Evolutionary conservation across 768 basidiomycete species (phyloP).

Genomic region (Pulveroboletus sp.): DNA sequence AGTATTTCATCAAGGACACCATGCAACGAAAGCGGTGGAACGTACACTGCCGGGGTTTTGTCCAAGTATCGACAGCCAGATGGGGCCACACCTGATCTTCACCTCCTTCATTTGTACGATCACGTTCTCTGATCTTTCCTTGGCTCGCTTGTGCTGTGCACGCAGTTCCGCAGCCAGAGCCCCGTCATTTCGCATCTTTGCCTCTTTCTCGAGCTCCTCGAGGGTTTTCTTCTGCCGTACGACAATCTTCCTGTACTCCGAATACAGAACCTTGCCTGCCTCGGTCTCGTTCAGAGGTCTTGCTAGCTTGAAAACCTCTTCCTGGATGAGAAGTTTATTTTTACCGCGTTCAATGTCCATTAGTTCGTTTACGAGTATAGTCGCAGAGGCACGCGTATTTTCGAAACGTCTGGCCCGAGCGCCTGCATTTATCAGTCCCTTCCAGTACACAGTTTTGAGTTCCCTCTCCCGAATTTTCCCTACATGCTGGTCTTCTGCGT

Average conservation of each 20-base stretch:
- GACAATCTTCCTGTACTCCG: constrained; percentile 13
- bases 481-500: constrained; percentile 9
- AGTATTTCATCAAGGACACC: no score
- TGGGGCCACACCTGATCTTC: no score
- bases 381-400: neutral
- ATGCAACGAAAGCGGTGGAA: no score
- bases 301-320: constrained; percentile 12
- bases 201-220: constrained; percentile 16
- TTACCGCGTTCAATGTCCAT: accelerated
- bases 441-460: constrained; percentile 28
- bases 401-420: constrained; percentile 1
- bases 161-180: no score
- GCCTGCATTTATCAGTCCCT: neutral
- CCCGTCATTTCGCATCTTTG: constrained; percentile 7
- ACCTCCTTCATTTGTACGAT: no score
- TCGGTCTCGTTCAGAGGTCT: constrained; percentile 22
- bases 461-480: constrained; percentile 20
- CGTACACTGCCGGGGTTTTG: no score
- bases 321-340: constrained; percentile 15
- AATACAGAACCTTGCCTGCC: constrained; percentile 18
- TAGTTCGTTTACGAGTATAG: neutral
- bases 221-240: constrained; percentile 13
- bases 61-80: no score
- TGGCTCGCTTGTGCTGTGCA: no score
- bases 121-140: no score